Conservation (phyloP, 2,329 filamentous ascomycete species). For the Xylariaceae sp. region DNA sequence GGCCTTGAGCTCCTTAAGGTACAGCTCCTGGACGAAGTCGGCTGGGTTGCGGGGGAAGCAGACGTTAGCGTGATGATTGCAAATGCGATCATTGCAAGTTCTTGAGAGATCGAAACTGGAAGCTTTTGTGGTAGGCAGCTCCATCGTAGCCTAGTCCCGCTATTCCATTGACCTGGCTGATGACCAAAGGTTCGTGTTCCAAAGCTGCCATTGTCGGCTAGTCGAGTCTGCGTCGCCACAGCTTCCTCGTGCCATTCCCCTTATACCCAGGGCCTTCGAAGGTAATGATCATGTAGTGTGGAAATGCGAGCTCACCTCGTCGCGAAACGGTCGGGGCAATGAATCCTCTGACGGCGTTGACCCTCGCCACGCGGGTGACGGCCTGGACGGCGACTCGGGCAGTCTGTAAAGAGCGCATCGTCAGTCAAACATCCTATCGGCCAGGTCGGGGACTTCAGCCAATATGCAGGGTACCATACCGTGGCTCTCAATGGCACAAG, state of each 20-base stretch:
- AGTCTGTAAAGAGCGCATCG: constrained; percentile 32
- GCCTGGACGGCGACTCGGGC: constrained; percentile 42
- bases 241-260: too few relatives aligned
- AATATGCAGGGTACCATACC: constrained; percentile 33
- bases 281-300: too few relatives aligned
- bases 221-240: too few relatives aligned
- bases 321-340: constrained; percentile 54
- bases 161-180: too few relatives aligned
- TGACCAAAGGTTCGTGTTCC: too few relatives aligned
- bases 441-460: constrained; percentile 4
- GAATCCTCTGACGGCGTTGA: constrained; percentile 45
- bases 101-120: too few relatives aligned
- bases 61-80: too few relatives aligned
- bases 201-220: too few relatives aligned
- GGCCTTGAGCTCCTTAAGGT: constrained; percentile 89
- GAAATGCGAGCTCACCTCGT: constrained; percentile 51
- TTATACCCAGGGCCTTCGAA: too few relatives aligned
- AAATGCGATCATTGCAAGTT: too few relatives aligned
- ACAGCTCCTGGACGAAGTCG: constrained; percentile 96
- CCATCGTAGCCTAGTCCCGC: neutral
- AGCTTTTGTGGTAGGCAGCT: neutral
- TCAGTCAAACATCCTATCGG: neutral
- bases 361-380: constrained; percentile 41
- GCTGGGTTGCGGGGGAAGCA: constrained; percentile 46
- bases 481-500: constrained; percentile 48